phyloP scores from a whole-genome alignment of 352 stramenopile genomes.

The Phytophthora constricta region DNA sequence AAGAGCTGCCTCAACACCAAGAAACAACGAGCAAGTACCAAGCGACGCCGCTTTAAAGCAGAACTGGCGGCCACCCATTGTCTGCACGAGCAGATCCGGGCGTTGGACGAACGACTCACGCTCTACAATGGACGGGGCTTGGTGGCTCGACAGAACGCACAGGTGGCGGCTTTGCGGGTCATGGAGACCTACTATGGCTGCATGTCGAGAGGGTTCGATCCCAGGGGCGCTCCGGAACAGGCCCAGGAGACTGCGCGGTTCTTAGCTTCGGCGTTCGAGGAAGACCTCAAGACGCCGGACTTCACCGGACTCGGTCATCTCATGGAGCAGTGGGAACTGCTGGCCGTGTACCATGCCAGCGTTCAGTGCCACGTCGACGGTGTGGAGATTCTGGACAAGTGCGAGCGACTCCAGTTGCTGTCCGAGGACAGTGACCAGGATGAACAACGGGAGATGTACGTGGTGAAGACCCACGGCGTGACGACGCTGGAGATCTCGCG shows the following conservation, averaged over 20 bases:
- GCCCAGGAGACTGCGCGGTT: constrained; percentile 25
- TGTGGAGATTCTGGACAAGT: too few species aligned
- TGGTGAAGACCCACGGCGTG: constrained; percentile 39
- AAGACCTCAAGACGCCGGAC: constrained; percentile 43
- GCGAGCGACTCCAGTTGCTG: too few species aligned
- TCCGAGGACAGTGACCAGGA: too few species aligned
- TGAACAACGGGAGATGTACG: constrained; percentile 13
- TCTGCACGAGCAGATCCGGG: constrained; percentile 10
- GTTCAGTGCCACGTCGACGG: constrained; percentile 16
- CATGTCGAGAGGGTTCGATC: constrained; percentile 35
- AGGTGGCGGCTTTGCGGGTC: constrained; percentile 33
- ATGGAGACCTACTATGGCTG: constrained; percentile 43
- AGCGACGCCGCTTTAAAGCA: constrained; percentile 1
- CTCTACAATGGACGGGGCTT: not conserved
- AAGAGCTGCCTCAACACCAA: constrained; percentile 13
- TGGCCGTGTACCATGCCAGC: constrained; percentile 42
- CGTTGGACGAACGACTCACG: constrained; percentile 4
- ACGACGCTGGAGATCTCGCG: constrained; percentile 47
- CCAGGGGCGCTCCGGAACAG: constrained; percentile 3
- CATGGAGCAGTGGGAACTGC: constrained; percentile 48
- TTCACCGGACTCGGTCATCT: constrained; percentile 40
- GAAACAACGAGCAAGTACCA: not conserved
- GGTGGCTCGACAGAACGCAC: constrained; percentile 27
- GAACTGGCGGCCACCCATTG: not conserved
- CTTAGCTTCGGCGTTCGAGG: constrained; percentile 29